Conservation (phyloP, 805 yeast genomes). For the Sugiyamaella qingdaonensis region DNA sequence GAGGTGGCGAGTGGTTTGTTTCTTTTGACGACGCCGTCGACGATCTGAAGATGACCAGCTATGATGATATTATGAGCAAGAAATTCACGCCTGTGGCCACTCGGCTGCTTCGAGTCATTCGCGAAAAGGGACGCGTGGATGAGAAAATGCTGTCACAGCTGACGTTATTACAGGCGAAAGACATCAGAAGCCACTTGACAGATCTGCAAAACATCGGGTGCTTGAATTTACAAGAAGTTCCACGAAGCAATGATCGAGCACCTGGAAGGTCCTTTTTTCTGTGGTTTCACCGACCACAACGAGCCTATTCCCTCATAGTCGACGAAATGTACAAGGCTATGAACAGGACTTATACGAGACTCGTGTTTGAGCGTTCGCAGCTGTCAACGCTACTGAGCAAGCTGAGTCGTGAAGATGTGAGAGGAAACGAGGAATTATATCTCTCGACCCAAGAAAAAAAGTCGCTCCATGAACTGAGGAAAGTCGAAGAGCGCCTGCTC, state of each 20-base stretch:
- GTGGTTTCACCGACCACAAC: conserved; percentile 63
- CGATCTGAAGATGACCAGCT: conserved; percentile 28
- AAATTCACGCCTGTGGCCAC: conserved; percentile 49
- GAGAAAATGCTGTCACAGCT: conserved; percentile 75
- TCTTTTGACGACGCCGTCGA: conserved; percentile 31
- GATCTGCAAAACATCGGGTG: conserved; percentile 64
- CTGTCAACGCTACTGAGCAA: conserved; percentile 69
- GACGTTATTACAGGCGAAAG: conserved; percentile 73
- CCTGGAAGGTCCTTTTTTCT: conserved; percentile 83
- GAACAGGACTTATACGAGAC: conserved; percentile 38
- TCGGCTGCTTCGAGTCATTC: conserved; percentile 72
- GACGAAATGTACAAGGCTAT: conserved; percentile 48
- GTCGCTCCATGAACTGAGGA: conserved; percentile 53
- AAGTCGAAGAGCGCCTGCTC: conserved; percentile 32
- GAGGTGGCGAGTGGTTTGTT: conserved; percentile 41
- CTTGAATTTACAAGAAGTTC: conserved; percentile 88
- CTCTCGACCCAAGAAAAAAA: conserved; percentile 70
- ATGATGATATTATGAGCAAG: conserved; percentile 33
- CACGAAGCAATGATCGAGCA: conserved; percentile 85
- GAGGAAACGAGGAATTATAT: conserved; percentile 71
- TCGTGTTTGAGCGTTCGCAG: conserved; percentile 44
- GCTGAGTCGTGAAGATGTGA: conserved; percentile 85
- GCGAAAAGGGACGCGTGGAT: conserved; percentile 66
- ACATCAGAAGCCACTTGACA: conserved; percentile 66
- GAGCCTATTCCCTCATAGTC: conserved; percentile 45